phyloP scores from a whole-genome alignment of 306 rosid genomes.

The Abrus precatorius region DNA sequence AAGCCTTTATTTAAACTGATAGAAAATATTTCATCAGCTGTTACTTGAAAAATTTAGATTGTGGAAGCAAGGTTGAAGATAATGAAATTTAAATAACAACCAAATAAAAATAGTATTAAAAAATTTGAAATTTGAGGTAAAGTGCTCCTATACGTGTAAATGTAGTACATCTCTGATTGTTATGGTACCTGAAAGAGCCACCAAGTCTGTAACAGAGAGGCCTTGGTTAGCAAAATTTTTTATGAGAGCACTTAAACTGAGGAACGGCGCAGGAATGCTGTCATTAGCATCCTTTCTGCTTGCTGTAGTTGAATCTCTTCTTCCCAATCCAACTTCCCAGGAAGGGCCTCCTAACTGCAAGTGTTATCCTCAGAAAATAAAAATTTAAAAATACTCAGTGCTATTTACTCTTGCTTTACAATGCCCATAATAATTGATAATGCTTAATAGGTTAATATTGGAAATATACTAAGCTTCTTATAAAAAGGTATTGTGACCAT shows the following conservation, averaged over 20 bases:
- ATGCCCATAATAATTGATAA: not conserved
- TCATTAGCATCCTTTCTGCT: constrained; percentile 60
- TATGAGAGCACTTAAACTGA: constrained; percentile 41
- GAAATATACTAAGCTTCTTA: too few species aligned
- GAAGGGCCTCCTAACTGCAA: constrained; percentile 71
- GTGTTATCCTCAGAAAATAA: not conserved
- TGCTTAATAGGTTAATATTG: too few species aligned
- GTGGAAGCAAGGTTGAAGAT: too few species aligned
- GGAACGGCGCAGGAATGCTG: constrained; percentile 52
- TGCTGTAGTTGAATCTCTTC: constrained; percentile 72
- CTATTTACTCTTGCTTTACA: not conserved
- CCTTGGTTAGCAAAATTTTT: constrained; percentile 57
- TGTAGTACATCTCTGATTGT: too few species aligned
- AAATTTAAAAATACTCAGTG: not conserved
- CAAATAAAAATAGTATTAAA: too few species aligned
- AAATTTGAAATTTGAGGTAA: too few species aligned
- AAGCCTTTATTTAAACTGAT: not conserved
- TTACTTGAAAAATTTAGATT: too few species aligned
- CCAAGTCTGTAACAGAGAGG: constrained; percentile 62
- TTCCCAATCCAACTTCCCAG: constrained; percentile 68
- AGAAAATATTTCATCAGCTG: not conserved
- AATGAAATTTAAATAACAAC: too few species aligned
- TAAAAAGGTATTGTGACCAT: too few species aligned
- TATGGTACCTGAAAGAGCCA: constrained; percentile 67
- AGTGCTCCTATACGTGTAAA: too few species aligned